phyloP scores from a whole-genome alignment of 371 early-diverging fungal genomes.

The Zopfochytrium polystomum region DNA sequence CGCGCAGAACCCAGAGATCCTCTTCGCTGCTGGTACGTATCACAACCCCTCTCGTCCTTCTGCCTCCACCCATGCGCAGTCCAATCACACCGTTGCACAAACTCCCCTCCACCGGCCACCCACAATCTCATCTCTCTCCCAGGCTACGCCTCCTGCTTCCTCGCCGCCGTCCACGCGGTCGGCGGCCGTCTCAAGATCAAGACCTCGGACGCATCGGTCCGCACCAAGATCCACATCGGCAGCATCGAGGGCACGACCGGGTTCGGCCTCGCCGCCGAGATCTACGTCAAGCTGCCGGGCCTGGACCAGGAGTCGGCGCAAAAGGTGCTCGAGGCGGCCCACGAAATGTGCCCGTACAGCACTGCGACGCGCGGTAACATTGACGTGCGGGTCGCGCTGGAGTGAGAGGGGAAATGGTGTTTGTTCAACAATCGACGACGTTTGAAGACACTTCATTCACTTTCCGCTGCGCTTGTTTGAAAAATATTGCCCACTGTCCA shows the following conservation, averaged over 20 bases:
- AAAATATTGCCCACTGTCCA: too few species aligned
- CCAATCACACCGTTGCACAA: too few species aligned
- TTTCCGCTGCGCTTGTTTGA: too few species aligned
- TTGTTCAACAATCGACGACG: too few species aligned
- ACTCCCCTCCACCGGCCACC: neutral
- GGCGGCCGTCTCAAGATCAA: slow-evolving; percentile 22
- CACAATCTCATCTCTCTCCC: slow-evolving; percentile 3
- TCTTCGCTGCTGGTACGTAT: slow-evolving; percentile 20
- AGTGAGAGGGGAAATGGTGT: too few species aligned
- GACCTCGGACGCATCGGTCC: slow-evolving; percentile 24
- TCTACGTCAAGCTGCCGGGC: slow-evolving; percentile 20
- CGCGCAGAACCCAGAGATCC: slow-evolving; percentile 23
- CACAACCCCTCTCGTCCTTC: neutral
- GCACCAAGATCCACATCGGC: slow-evolving; percentile 12
- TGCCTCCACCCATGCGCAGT: neutral
- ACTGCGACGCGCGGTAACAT: slow-evolving; percentile 46
- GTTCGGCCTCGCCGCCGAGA: slow-evolving; percentile 30
- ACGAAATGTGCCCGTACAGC: slow-evolving; percentile 47
- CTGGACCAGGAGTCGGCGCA: slow-evolving; percentile 19
- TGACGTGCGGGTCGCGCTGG: too few species aligned
- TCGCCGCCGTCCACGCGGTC: slow-evolving; percentile 31
- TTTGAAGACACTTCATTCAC: too few species aligned
- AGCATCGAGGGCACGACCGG: slow-evolving; percentile 8
- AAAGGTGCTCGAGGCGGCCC: slow-evolving; percentile 23
- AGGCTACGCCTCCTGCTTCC: slow-evolving; percentile 33